Evolutionary conservation across 192 early-diverging fungal genomes (phyloP).

Genomic region (Mortierella claussenii): DNA sequence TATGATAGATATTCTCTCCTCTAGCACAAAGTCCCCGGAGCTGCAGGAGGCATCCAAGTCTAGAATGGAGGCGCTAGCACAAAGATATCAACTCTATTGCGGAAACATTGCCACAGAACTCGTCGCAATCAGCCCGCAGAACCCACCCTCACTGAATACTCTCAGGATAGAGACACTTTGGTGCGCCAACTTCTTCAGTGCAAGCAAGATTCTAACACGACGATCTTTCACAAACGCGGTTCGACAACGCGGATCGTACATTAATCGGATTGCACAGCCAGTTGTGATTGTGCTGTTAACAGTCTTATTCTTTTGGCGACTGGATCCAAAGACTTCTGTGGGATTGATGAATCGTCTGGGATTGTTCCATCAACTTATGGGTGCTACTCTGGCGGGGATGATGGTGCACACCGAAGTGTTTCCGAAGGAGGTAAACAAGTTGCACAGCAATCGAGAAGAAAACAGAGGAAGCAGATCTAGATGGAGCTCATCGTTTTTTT

Average conservation of each 20-base stretch:
- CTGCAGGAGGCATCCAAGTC: constrained; percentile 30
- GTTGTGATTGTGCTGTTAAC: constrained; percentile 32
- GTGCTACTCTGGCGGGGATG: too few species aligned
- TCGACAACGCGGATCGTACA: constrained; percentile 42
- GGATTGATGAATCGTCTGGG: constrained; percentile 43
- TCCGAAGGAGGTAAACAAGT: too few species aligned
- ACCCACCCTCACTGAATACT: too few species aligned
- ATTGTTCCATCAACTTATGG: constrained; percentile 47
- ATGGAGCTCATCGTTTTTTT: background rate
- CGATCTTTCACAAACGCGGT: constrained; percentile 46
- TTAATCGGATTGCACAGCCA: constrained; percentile 42
- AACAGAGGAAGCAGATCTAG: background rate
- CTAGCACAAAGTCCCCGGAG: constrained; percentile 17
- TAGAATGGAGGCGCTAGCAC: constrained; percentile 12
- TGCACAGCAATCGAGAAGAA: background rate
- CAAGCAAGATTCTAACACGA: constrained; percentile 33
- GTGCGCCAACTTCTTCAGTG: constrained; percentile 29
- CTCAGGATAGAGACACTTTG: too few species aligned
- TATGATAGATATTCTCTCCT: constrained; percentile 42
- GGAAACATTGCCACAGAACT: constrained; percentile 11
- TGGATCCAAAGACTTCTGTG: constrained; percentile 19
- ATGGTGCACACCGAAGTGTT: too few species aligned
- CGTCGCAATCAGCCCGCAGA: constrained; percentile 29
- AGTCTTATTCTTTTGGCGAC: constrained; percentile 32
- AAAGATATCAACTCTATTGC: constrained; percentile 23